Base-by-base conservation (phyloP, 2,329 filamentous ascomycete species). In the Xylaria hypoxylon region DNA sequence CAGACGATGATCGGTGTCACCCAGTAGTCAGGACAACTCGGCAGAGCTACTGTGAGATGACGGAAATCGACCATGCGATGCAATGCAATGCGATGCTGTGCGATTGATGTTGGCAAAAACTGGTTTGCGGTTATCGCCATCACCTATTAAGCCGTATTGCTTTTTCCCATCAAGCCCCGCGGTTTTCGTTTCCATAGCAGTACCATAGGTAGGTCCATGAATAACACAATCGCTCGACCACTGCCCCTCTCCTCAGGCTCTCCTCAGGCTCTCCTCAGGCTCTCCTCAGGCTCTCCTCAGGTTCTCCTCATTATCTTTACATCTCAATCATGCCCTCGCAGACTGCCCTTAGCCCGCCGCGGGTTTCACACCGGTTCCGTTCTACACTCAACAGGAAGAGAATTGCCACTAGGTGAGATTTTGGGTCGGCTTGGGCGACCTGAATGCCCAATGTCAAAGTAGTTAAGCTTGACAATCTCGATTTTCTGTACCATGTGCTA, bases 1-100 rank as follows among this genome's bases (percentile, higher is more conserved):
- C 62, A 56, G 59, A 40, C 31, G 58, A 57, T 44, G 38, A 58
- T 58, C 56, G 44, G 62, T 61, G 53, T 58, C 38, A 48, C 63
- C 24, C 62, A 52, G 57, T 53, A 62, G 47, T 10, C 58, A 59
- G 45, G 62, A 47, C 61, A 58, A 59, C 62, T 40, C 31, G 33
- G 33, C 22, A 50, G 24, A 19, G 15, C 31, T 48, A 13, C 42
- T 45, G 51, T 56, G 44, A 57, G 44, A 57, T 62, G 44, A 57
- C 51, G 51, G 44, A 33, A 50, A 40, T 55, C 61, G 45, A 44
- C 6, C 17, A 62, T 55, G 59, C 55, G 58, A 50, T n/a, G 48
- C 51, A 35, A 22, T 52, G 31, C 50, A 26, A 19, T 47, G 24
- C 52, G 35, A 17, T 44, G 53, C 48, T 8, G 5, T 50, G 57